Evolutionary conservation across 108 stramenopile species (phyloP), one percentile per base, ranked within the genome.

Genomic region (Cyclotella distinguenda): DNA sequence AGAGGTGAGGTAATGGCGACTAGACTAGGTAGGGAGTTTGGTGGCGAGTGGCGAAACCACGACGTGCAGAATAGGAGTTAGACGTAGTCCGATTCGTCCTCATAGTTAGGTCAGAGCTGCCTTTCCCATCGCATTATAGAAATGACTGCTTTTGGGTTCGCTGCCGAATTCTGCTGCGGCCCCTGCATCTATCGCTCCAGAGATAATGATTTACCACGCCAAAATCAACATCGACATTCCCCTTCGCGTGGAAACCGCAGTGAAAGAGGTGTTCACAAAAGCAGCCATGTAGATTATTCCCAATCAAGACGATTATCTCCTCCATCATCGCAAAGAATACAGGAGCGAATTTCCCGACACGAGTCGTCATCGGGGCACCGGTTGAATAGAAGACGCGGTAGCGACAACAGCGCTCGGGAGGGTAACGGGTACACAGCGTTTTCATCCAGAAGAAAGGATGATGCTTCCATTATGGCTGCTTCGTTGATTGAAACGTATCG

Each of bases 401-500:
- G 27, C 51, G 51, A 10, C 36, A 36, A 32, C 3, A 32, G 54
- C 6, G 12, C 2, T 19, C 33, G 54, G 7, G 54, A 55, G 34
- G 54, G 22, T 28, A 1, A 35, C 54, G 36, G 16, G 2, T 19
- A 35, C 12, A 19, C 34, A 2, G 22, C 60, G 7, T 33, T 45
- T 33, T 30, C 44, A 16, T 32, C 44, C 8, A 31, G 28, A 8
- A 35, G 70, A 9, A 61, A 53, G 44, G 70, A 71, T 34, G 70
- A 71, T 46, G 51, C 70, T 30, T 62, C 60, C 6, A 43, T 54
- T 19, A 71, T 71, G 60, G 50, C 49, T 36, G 70, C 70, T 35
- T 71, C 70, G 22, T 33, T 71, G 19, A 44, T 18, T 55, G 60
- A 71, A 51, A 71, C 70, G 28, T 71, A 62, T 60, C 4, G 52